phyloP scores from a whole-genome alignment of 73 alveolate species.

The Breviolum minutum region DNA sequence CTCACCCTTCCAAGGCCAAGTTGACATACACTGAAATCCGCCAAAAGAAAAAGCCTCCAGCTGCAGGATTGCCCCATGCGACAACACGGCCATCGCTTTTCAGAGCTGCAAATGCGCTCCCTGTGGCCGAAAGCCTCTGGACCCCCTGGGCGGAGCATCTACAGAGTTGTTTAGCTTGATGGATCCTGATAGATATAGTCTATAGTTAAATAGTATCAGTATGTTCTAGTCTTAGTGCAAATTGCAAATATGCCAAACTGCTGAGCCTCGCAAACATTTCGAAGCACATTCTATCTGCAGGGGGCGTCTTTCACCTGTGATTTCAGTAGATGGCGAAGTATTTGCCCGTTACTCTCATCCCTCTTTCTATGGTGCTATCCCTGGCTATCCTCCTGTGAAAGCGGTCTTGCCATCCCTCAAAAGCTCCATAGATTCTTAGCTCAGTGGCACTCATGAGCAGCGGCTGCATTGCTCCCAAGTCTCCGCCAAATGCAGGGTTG shows the following conservation, averaged over 20 bases:
- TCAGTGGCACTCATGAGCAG: constrained; percentile 16
- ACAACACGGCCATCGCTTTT: constrained; percentile 65
- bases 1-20: not conserved
- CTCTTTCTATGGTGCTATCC: no score
- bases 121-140: constrained; percentile 21
- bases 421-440: not conserved
- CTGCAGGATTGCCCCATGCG: constrained; percentile 69
- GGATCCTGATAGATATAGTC: not conserved
- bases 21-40: not conserved
- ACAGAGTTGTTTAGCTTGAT: not conserved
- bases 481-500: constrained; percentile 73
- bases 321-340: no score
- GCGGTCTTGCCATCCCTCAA: not conserved
- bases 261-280: no score
- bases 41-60: constrained; percentile 23
- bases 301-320: no score
- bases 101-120: constrained; percentile 92
- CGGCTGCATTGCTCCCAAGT: constrained; percentile 16
- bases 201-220: not conserved
- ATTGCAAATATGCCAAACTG: not conserved
- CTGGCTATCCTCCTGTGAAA: no score
- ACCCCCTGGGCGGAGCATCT: constrained; percentile 31
- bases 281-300: no score
- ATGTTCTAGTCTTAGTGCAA: not conserved
- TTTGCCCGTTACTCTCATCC: no score